Base-by-base conservation (phyloP, 257 asterid genomes). In the Datura wrightii region DNA sequence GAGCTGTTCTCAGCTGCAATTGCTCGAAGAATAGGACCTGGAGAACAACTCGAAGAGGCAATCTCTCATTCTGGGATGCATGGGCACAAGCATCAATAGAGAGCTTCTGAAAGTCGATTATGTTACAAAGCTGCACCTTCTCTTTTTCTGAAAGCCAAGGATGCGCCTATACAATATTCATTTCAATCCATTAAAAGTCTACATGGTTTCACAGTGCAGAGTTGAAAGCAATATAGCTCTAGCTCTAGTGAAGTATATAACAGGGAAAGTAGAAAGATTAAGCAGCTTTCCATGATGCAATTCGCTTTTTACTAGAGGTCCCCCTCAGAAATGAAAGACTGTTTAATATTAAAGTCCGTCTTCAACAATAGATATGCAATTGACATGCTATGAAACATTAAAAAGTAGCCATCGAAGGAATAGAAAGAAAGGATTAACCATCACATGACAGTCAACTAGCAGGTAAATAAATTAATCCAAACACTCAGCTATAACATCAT, bases 51-150 rank as follows among this genome's bases (percentile, higher is more conserved):
- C 99, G 91, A 82, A 97, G 97, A 5, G 99, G 99, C 79, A 96
- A 88, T 85, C 97, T 89, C 83, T 92, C 92, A 10, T 94, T 97
- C 85, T 97, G 99, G 70, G 99, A 97, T 78, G 99, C 99, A 85
- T 97, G 99, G 41, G 99, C 94, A 67, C 99, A 97, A 14, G 99
- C 99, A 88, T 97, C 99, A 15, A 97, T 89, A 2, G 99, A 97
- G 78, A 97, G 98, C 90, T 95, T 95, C 92, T 89, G 95, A 87
- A 94, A 94, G 89, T 97, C 93, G 1, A 97, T 92, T 15, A 92
- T 84, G 87, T 84, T 89, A 93, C 99, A 97, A 10, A 97, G 93
- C 52, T 88, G 91, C 90, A 94, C 98, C 85, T 91, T 91, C 78
- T 95, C 99, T 83, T 86, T 92, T 24, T 92, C 94, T 4, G 96